Base-by-base conservation (phyloP, 73 alveolate genomes). In the Paraurostyla sp. region DNA sequence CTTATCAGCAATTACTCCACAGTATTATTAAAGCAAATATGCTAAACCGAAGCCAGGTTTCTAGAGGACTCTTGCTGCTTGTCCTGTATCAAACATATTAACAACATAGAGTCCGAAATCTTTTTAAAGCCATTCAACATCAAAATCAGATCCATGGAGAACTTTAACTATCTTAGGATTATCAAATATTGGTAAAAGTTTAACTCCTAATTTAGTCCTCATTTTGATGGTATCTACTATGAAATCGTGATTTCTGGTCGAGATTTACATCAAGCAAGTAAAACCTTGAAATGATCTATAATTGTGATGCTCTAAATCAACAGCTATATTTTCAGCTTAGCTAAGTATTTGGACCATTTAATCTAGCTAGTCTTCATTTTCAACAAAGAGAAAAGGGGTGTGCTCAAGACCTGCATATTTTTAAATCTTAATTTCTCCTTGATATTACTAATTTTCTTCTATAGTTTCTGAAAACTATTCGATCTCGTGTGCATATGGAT, bases 11-110 rank as follows among this genome's bases (percentile, higher is more conserved):
- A 87, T 95, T 59, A 96, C 97, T 46, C 96, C 95, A 84, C 98
- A 93, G 86, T 83, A 92, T 57, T 69, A 59, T 62, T 65, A 83
- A 7, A 97, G 95, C 43, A 96, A 83, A 92, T 85, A 87, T 65
- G 95, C 96, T 46, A 97, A 83, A 18, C 98, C 92, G 82, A 68
- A 96, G 52, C 97, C 97, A 50, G 90, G 93, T 56, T 85, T 82
- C 23, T 94, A 35, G 84, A 96, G 87, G n/a, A 92, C 92, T 57
- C 98, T 91, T 16, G 98, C 96, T 59, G 99, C 99, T 62, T 90
- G 90, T 51, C 98, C 98, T 0, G 99, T 97, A 92, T 97, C 99
- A 75, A 97, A 97, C 98, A 97, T 87, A 91, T 95, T 96, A 78
- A 96, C 98, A 11, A 97, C 92, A 90, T 97, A 97, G 11, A 97